phyloP scores from a whole-genome alignment of 192 early-diverging fungal genomes.

The Podila verticillata region DNA sequence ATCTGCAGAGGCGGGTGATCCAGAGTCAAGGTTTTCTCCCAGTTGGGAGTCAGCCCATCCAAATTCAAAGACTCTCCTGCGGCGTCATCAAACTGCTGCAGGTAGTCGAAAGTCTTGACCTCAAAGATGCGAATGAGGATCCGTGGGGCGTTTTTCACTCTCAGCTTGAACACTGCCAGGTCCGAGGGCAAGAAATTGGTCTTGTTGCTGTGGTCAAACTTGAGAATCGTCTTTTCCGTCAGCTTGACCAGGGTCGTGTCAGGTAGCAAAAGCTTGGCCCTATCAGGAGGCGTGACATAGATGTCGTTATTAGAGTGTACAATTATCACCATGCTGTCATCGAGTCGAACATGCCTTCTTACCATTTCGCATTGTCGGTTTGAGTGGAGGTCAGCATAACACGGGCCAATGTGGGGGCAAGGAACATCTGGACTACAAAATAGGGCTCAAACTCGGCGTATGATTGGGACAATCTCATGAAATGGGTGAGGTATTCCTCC shows the following conservation, averaged over 20 bases:
- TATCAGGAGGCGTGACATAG: neutral
- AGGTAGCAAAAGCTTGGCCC: constrained; percentile 12
- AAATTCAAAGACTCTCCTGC: constrained; percentile 28
- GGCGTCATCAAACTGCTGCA: constrained; percentile 16
- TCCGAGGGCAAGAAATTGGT: constrained; percentile 41
- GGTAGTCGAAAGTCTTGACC: constrained; percentile 57
- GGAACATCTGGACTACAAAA: constrained; percentile 11
- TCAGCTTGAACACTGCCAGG: constrained; percentile 32
- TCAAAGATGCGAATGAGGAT: constrained; percentile 56
- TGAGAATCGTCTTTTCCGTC: constrained; percentile 24
- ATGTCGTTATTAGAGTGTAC: neutral
- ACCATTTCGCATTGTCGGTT: constrained; percentile 35
- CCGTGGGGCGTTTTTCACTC: constrained; percentile 51
- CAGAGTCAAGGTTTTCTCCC: constrained; percentile 42
- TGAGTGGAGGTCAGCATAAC: constrained; percentile 34
- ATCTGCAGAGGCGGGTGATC: constrained; percentile 39
- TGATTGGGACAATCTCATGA: constrained; percentile 18
- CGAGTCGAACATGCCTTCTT: neutral
- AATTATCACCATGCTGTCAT: too few relatives aligned
- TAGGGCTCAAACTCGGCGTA: constrained; percentile 14
- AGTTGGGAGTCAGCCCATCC: constrained; percentile 59
- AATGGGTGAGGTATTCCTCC: constrained; percentile 23
- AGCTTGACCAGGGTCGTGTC: neutral
- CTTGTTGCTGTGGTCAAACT: constrained; percentile 21
- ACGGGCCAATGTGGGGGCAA: constrained; percentile 15